These are phyloP conservation scores for Hirsutella thompsonii DNA, from an alignment of 2,329 filamentous ascomycete genomes.

Conservation along the genomic window DNA sequence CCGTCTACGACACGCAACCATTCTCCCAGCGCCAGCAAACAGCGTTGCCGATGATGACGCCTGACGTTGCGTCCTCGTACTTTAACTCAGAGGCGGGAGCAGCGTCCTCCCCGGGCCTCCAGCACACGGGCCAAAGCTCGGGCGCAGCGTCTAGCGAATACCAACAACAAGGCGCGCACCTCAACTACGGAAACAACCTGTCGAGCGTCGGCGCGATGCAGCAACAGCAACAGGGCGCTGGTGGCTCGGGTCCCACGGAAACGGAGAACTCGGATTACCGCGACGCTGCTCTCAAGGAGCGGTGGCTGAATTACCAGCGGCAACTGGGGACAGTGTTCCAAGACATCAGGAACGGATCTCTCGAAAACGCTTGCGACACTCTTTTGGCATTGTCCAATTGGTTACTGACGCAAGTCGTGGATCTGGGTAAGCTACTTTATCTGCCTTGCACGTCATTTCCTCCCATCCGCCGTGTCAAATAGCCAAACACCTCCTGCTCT, in stretches of 20 bases:
- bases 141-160: conserved; percentile 46
- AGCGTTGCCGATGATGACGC: conserved; percentile 56
- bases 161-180: conserved; percentile 44
- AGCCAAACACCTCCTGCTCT: too few relatives aligned
- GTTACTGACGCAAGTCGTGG: conserved; percentile 40
- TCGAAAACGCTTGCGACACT: conserved; percentile 38
- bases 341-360: conserved; percentile 43
- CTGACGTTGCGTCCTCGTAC: conserved; percentile 51
- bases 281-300: conserved; percentile 47
- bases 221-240: conserved; percentile 11
- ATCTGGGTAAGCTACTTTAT: conserved; percentile 33
- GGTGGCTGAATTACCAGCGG: conserved; percentile 52
- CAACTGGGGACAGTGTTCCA: conserved; percentile 58
- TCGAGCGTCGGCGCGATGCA: conserved; percentile 32
- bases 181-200: conserved; percentile 35
- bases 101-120: conserved; percentile 41
- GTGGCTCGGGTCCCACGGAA: conserved; percentile 22
- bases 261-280: conserved; percentile 44
- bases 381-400: conserved; percentile 40
- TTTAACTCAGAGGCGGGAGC: conserved; percentile 34
- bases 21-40: conserved; percentile 66
- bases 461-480: not conserved
- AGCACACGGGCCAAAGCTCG: conserved; percentile 33
- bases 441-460: not conserved
- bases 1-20: conserved; percentile 65